Percentiles rank a stretch among this genome's conserved stretches.
Conservation (phyloP, 768 basidiomycete genomes). For the Agaricus sinodeliciosus region DNA sequence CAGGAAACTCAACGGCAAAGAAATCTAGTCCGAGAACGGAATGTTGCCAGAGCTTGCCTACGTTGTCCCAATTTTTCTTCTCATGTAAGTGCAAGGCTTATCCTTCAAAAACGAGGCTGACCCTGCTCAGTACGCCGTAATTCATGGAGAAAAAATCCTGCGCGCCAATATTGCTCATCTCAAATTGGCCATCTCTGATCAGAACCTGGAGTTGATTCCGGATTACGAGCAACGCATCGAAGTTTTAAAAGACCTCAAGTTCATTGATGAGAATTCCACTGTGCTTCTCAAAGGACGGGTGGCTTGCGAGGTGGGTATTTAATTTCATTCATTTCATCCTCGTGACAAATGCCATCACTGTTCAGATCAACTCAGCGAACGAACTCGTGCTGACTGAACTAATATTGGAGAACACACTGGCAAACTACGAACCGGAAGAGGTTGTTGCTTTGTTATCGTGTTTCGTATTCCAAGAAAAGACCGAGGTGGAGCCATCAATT, state of each 20-base stretch:
- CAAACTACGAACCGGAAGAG: slow-evolving; percentile 88
- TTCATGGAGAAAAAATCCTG: slow-evolving; percentile 74
- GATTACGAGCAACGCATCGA: slow-evolving; percentile 94
- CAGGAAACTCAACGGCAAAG: slow-evolving; percentile 72
- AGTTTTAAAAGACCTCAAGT: slow-evolving; percentile 85
- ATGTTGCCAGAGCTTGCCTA: slow-evolving; percentile 42
- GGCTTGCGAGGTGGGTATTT: slow-evolving; percentile 79
- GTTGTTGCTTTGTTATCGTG: slow-evolving; percentile 93
- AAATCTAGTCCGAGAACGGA: slow-evolving; percentile 36
- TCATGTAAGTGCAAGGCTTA: slow-evolving; percentile 50
- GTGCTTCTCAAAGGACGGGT: slow-evolving; percentile 95
- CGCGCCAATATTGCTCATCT: slow-evolving; percentile 69
- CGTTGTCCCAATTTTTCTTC: slow-evolving; percentile 62
- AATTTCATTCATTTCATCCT: not conserved
- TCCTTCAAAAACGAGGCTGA: not conserved
- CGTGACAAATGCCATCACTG: slow-evolving; percentile 3
- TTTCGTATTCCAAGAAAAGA: slow-evolving; percentile 98
- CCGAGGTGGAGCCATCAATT: slow-evolving; percentile 80
- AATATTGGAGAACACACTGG: slow-evolving; percentile 92
- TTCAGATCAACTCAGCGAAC: slow-evolving; percentile 95
- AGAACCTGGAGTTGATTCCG: slow-evolving; percentile 93
- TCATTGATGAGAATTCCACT: slow-evolving; percentile 94
- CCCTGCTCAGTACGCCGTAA: slow-evolving; percentile 53
- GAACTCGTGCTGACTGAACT: slow-evolving; percentile 95
- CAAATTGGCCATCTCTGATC: slow-evolving; percentile 86